phyloP scores from a whole-genome alignment of 257 asterid species.

The Fraxinus pennsylvanica region DNA sequence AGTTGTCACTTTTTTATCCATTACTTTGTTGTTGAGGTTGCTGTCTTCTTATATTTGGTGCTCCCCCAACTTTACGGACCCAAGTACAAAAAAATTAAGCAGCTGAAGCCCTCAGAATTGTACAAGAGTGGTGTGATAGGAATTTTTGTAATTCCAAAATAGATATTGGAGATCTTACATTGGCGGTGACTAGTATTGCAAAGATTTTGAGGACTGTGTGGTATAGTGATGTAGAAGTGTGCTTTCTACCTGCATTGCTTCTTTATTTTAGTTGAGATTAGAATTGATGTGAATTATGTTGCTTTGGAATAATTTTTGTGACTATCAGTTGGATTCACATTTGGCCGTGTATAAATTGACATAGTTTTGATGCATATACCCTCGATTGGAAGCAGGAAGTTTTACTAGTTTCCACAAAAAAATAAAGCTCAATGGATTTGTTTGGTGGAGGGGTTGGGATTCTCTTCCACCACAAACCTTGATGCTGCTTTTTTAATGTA shows the following conservation, averaged over 20 bases:
- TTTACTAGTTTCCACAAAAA: background rate
- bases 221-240: too few species aligned
- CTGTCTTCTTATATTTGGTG: too few species aligned
- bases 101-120: background rate
- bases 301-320: background rate
- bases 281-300: background rate
- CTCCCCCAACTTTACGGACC: background rate
- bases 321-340: background rate
- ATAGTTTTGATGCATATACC: too few species aligned
- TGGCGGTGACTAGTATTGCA: background rate
- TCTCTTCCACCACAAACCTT: background rate
- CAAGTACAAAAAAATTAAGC: background rate
- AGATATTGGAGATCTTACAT: background rate
- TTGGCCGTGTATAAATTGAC: background rate
- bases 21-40: too few species aligned
- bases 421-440: background rate
- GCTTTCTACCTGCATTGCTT: too few species aligned
- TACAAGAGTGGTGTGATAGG: background rate
- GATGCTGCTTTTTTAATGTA: too few species aligned
- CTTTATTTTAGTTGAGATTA: background rate
- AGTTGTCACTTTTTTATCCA: too few species aligned
- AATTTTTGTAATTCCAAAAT: background rate
- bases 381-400: background rate
- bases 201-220: background rate
- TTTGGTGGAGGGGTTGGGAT: too few species aligned